Conservation (phyloP, 148 eudicot species). For the Euryodendron excelsum region DNA sequence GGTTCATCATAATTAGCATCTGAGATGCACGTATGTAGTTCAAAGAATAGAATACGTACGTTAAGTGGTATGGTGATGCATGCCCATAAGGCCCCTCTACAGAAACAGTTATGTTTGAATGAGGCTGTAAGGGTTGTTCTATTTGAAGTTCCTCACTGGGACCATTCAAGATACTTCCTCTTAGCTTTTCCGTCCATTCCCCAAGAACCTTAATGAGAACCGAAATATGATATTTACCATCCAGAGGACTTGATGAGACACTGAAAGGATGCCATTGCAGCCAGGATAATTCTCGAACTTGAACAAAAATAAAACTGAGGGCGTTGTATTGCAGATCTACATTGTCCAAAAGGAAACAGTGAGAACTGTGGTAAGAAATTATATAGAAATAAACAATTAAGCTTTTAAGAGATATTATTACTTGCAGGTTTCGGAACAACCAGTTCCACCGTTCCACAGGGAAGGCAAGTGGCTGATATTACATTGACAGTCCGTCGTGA, state of each 20-base stretch:
- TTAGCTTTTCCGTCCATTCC: constrained; percentile 64
- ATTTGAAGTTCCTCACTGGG: constrained; percentile 29
- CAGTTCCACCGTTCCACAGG: constrained; percentile 73
- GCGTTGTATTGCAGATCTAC: constrained; percentile 80
- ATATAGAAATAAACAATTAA: not conserved
- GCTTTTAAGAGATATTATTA: constrained; percentile 23
- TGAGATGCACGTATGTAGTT: not conserved
- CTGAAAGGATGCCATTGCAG: constrained; percentile 96
- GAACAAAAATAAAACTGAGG: constrained; percentile 76
- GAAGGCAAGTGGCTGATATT: constrained; percentile 67
- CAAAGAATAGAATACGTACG: constrained; percentile 36
- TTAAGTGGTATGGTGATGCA: constrained; percentile 76
- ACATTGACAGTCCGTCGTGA: constrained; percentile 65
- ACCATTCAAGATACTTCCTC: constrained; percentile 37
- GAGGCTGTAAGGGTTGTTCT: constrained; percentile 29
- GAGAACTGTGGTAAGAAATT: not conserved
- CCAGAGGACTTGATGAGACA: constrained; percentile 82
- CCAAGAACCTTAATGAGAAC: constrained; percentile 77
- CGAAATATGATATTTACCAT: constrained; percentile 65
- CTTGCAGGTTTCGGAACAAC: constrained; percentile 74
- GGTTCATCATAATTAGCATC: not conserved
- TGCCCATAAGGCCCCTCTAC: constrained; percentile 97
- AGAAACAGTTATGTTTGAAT: constrained; percentile 51
- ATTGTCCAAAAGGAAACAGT: constrained; percentile 14
- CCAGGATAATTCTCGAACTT: constrained; percentile 76